These are phyloP conservation scores for Candida montana DNA, from an alignment of 805 yeast species.

Conservation along the genomic window DNA sequence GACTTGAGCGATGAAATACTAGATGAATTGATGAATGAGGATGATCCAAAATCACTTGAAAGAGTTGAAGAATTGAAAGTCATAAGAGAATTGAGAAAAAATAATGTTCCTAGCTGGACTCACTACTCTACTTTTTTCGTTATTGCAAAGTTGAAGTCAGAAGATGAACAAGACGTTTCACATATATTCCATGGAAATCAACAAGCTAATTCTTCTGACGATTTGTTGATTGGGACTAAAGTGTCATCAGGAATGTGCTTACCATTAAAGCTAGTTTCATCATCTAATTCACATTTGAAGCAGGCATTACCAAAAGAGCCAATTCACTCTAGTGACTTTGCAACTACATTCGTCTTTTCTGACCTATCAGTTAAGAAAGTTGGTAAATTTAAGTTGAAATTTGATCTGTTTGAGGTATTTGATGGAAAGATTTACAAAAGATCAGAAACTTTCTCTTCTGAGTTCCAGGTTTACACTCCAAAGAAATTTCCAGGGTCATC, in stretches of 20 bases:
- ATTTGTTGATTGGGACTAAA: conserved; percentile 20
- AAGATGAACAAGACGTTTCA: conserved; percentile 9
- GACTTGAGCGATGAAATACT: conserved; percentile 13
- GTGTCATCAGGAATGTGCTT: conserved; percentile 24
- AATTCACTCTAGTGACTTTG: conserved; percentile 16
- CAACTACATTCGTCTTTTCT: conserved; percentile 28
- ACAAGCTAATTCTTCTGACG: conserved; percentile 11
- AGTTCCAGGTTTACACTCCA: conserved; percentile 26
- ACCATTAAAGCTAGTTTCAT: conserved; percentile 14
- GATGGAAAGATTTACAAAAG: conserved; percentile 21
- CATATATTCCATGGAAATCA: conserved; percentile 4
- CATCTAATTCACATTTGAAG: conserved; percentile 10
- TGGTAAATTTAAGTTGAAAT: conserved; percentile 24
- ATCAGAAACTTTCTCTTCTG: conserved; percentile 14
- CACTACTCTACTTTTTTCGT: conserved; percentile 26
- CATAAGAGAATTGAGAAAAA: conserved; percentile 13
- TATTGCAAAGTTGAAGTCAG: conserved; percentile 15
- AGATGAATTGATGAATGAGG: conserved; percentile 1
- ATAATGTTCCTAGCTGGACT: conserved; percentile 21
- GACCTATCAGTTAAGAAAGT: conserved; percentile 26
- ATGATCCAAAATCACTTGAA: conserved; percentile 16
- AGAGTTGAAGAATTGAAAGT: conserved; percentile 19
- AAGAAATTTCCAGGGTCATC: conserved; percentile 30
- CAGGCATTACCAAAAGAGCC: conserved; percentile 15
- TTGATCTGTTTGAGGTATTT: conserved; percentile 26